Evolutionary conservation across 1,284 basidiomycete genomes (phyloP), one percentile per base, ranked within the genome.

Genomic region (Trichosporon faecale): DNA sequence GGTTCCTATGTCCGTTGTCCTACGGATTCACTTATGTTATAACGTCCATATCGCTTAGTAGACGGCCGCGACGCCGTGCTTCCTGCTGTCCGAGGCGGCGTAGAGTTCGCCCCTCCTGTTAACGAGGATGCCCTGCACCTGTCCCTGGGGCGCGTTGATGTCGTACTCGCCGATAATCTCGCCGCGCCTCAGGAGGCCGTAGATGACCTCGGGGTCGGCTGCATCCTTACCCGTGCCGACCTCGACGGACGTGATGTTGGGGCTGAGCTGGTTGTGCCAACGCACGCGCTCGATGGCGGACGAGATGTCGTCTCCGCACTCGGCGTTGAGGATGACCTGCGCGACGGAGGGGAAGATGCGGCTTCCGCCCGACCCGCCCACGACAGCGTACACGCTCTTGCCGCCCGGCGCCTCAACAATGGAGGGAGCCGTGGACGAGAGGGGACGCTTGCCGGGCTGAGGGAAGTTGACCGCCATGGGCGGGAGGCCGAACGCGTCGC

Each of bases 401-500:
- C 91, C 91, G 73, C 92, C 87, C 0, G 84, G 77, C 74, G 91
- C 76, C 77, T 96, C 92, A 16, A 96, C 80, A 74, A 98, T 93
- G 0, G 89, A 88, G 0, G 95, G 91, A 1, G 87, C 82, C 0
- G 88, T 95, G 1, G 93, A 95, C 0, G 94, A 95, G 16, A 98
- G 83, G 0, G 94, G 79, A 75, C 92, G 89, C 83, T 97, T 98
- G 14, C 89, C 88, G 2, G 91, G 88, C 75, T 89, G 89, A 1
- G 94, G 93, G 77, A 91, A 95, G 79, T 97, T 96, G 83, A 89
- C 94, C 8, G 93, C 93, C 25, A 91, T 93, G 2, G 94, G 90
- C 84, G 86, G 89, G 29, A 97, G 85, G 1, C 93, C 95, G 78
- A 94, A 95, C 0, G 86, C 88, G 74, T 97, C 95, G 9, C 92